phyloP scores from a whole-genome alignment of 1,139 yeast genomes.

The Blastobotrys serpentis region DNA sequence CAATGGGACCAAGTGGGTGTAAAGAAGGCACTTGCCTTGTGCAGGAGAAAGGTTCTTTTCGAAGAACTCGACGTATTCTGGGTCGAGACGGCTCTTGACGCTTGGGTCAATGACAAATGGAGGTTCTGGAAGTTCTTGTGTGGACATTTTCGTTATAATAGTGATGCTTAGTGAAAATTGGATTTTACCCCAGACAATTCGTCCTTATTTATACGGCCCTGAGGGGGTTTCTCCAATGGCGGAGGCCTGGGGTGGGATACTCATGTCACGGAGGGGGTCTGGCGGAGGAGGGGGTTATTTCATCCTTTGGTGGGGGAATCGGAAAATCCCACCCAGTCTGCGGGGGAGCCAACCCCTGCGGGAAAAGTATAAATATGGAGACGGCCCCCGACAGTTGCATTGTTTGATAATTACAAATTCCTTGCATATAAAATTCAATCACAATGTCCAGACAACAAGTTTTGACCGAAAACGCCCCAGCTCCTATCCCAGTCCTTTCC shows the following conservation, averaged over 20 bases:
- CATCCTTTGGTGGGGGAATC: not conserved
- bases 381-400: constrained; percentile 1
- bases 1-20: constrained; percentile 46
- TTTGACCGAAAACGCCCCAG: constrained; percentile 30
- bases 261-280: not conserved
- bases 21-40: constrained; percentile 39
- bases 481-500: constrained; percentile 37
- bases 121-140: constrained; percentile 11
- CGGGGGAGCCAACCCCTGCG: constrained; percentile 2
- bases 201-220: not conserved
- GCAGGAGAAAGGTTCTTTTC: constrained; percentile 33
- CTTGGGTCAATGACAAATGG: constrained; percentile 15
- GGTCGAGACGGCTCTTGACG: constrained; percentile 39
- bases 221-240: not conserved
- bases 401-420: not conserved
- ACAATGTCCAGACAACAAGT: constrained; percentile 14
- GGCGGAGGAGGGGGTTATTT: not conserved
- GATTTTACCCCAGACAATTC: not conserved
- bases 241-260: not conserved
- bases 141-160: not conserved
- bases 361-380: not conserved
- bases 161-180: too few species aligned
- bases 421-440: too few species aligned
- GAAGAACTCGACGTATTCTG: constrained; percentile 44
- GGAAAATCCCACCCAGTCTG: not conserved